Conservation (phyloP, 1,284 basidiomycete genomes). For the Microbotryum violaceum region DNA sequence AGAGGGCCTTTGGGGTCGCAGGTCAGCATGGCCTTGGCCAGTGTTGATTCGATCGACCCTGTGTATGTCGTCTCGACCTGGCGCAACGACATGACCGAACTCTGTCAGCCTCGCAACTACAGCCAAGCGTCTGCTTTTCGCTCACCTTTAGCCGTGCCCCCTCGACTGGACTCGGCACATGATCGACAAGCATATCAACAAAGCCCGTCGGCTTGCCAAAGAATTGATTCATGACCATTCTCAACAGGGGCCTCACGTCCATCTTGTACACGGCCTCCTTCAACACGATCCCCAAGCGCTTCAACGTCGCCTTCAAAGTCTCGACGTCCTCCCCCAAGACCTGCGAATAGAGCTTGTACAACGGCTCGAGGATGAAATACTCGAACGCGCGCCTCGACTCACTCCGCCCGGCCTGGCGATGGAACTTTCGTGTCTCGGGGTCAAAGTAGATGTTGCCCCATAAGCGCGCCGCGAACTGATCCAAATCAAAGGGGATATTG, state of each 20-base stretch:
- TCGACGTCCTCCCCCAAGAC: conserved; percentile 89
- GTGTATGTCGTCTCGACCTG: conserved; percentile 75
- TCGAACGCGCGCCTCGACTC: conserved; percentile 73
- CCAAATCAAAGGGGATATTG: conserved; percentile 39
- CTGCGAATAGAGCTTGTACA: conserved; percentile 93
- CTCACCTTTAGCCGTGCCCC: conserved; percentile 63
- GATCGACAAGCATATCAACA: conserved; percentile 82
- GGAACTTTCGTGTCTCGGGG: conserved; percentile 72
- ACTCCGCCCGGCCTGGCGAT: conserved; percentile 70
- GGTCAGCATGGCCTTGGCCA: conserved; percentile 68
- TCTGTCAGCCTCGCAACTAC: background rate
- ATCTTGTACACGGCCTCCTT: conserved; percentile 96
- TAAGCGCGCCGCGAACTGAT: conserved; percentile 66
- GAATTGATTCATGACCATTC: conserved; percentile 89
- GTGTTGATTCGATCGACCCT: conserved; percentile 70
- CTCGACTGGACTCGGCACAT: conserved; percentile 75
- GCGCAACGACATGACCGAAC: background rate
- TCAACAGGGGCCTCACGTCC: conserved; percentile 89
- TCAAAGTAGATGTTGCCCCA: conserved; percentile 99
- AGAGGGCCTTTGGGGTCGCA: conserved; percentile 80
- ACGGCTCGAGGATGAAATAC: conserved; percentile 89
- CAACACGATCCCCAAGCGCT: conserved; percentile 69
- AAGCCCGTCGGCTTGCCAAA: conserved; percentile 83
- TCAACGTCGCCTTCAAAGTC: conserved; percentile 70
- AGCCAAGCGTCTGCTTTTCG: conserved; percentile 37